A percentile compares a stretch with the other conserved stretches of the same genome.
These are phyloP conservation scores for Septoria linicola DNA, from an alignment of 2,329 filamentous ascomycete genomes.

Conservation along the genomic window DNA sequence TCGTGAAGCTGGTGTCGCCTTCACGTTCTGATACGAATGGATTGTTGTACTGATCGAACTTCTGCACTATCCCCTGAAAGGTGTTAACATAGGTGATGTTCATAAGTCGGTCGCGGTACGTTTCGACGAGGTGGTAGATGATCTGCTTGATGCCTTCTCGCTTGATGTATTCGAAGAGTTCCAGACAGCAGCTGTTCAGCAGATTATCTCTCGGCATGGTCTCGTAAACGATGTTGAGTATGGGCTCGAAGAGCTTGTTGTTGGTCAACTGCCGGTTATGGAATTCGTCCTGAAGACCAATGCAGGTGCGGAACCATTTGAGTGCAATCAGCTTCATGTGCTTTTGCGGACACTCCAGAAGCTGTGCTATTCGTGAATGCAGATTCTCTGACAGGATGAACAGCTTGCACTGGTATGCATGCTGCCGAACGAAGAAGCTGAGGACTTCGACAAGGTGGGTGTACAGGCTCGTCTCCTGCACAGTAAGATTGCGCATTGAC, in stretches of 20 bases:
- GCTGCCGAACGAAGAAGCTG: slow-evolving; percentile 89
- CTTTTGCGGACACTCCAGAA: slow-evolving; percentile 82
- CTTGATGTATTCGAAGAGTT: slow-evolving; percentile 89
- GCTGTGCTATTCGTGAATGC: slow-evolving; percentile 73
- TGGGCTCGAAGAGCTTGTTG: slow-evolving; percentile 76
- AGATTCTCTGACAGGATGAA: slow-evolving; percentile 82
- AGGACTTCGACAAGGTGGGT: slow-evolving; percentile 89
- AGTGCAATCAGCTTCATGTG: slow-evolving; percentile 87
- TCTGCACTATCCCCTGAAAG: slow-evolving; percentile 71
- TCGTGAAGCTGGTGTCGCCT: slow-evolving; percentile 64
- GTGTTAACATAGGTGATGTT: slow-evolving; percentile 79
- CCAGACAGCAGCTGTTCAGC: slow-evolving; percentile 87
- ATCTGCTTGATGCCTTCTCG: slow-evolving; percentile 75
- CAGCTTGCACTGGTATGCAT: slow-evolving; percentile 80
- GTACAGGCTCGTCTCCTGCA: slow-evolving; percentile 86
- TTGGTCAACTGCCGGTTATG: slow-evolving; percentile 83
- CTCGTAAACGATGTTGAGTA: slow-evolving; percentile 77
- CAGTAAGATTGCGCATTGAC: slow-evolving; percentile 59
- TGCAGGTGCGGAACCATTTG: slow-evolving; percentile 87
- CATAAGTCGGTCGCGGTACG: slow-evolving; percentile 74
- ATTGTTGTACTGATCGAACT: slow-evolving; percentile 74
- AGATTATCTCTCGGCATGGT: slow-evolving; percentile 92
- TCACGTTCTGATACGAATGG: slow-evolving; percentile 48
- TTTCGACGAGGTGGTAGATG: slow-evolving; percentile 79
- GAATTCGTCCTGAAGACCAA: slow-evolving; percentile 85